Conservation (phyloP, 768 basidiomycete genomes). For the Cystobasidium ongulense region DNA sequence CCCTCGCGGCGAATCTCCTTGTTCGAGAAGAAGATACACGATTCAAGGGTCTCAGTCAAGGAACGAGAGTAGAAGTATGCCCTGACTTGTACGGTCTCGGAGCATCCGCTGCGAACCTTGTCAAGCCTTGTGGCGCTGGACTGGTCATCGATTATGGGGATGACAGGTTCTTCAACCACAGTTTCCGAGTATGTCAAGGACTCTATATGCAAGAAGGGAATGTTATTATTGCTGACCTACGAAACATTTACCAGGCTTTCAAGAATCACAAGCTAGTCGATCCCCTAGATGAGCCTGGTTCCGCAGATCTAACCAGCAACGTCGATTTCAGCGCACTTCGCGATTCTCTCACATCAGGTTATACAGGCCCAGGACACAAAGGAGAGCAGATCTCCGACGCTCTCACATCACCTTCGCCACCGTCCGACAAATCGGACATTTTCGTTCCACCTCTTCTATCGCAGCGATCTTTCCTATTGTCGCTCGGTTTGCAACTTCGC, state of each 20-base stretch:
- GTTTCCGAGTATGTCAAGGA: slow-evolving; percentile 62
- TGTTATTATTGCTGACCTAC: background rate
- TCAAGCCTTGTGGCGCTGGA: slow-evolving; percentile 52
- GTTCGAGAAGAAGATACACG: slow-evolving; percentile 55
- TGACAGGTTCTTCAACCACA: slow-evolving; percentile 59
- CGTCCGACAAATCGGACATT: background rate
- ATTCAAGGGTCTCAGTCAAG: slow-evolving; percentile 60
- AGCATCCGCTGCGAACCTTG: slow-evolving; percentile 58
- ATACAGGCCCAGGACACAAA: slow-evolving; percentile 47
- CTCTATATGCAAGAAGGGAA: background rate
- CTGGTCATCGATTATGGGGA: slow-evolving; percentile 86
- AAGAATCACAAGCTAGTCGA: slow-evolving; percentile 75
- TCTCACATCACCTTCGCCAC: background rate
- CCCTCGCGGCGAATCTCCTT: slow-evolving; percentile 30
- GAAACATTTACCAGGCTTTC: slow-evolving; percentile 60
- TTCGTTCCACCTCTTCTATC: slow-evolving; percentile 59
- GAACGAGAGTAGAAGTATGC: slow-evolving; percentile 72
- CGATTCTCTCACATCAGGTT: slow-evolving; percentile 63
- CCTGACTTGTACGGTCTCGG: slow-evolving; percentile 62
- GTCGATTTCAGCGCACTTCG: slow-evolving; percentile 86
- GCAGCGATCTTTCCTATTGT: slow-evolving; percentile 67
- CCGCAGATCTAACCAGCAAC: slow-evolving; percentile 88
- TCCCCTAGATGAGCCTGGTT: slow-evolving; percentile 72
- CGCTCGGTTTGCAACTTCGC: slow-evolving; percentile 66
- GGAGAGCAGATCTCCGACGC: background rate